Evolutionary conservation across 2,329 filamentous ascomycete species (phyloP).

Genomic region (Lasiodiplodia theobromae): DNA sequence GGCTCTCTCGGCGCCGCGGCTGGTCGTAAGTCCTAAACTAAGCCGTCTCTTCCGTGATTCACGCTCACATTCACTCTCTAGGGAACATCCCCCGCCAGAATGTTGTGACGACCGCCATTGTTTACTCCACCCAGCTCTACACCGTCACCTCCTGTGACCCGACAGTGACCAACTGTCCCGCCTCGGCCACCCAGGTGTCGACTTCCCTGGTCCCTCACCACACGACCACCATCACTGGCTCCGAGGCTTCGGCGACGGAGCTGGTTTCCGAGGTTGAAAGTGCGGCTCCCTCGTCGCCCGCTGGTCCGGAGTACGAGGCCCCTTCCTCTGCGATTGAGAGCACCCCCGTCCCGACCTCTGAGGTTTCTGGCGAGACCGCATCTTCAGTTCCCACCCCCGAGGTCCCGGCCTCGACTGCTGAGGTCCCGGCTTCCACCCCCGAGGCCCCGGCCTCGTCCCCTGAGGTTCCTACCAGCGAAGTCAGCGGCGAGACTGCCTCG

Average conservation of each 20-base stretch:
- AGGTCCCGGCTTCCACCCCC: not conserved
- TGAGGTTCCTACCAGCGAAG: not conserved
- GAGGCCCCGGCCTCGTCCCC: not conserved
- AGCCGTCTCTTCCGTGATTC: not conserved
- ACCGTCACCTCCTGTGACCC: slow-evolving; percentile 22
- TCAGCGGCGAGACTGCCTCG: not conserved
- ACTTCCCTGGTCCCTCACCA: slow-evolving; percentile 16
- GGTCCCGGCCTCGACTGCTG: not conserved
- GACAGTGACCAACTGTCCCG: slow-evolving; percentile 34
- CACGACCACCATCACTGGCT: slow-evolving; percentile 17
- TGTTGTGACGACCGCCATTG: slow-evolving; percentile 10
- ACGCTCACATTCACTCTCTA: not conserved
- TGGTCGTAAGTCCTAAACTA: slow-evolving; percentile 12
- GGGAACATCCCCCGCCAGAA: slow-evolving; percentile 13
- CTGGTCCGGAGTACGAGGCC: slow-evolving; percentile 9
- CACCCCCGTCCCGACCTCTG: slow-evolving; percentile 16
- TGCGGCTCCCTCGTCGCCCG: slow-evolving; percentile 19
- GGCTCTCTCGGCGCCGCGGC: slow-evolving; percentile 14
- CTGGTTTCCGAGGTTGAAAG: not conserved
- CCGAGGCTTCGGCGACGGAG: slow-evolving; percentile 21
- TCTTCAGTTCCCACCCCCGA: slow-evolving; percentile 9
- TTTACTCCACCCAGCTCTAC: slow-evolving; percentile 26
- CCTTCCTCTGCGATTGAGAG: slow-evolving; percentile 3
- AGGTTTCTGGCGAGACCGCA: slow-evolving; percentile 11
- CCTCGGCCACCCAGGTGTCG: slow-evolving; percentile 17